Conservation (phyloP, 352 stramenopile species). For the Phytophthora sansomeana region DNA sequence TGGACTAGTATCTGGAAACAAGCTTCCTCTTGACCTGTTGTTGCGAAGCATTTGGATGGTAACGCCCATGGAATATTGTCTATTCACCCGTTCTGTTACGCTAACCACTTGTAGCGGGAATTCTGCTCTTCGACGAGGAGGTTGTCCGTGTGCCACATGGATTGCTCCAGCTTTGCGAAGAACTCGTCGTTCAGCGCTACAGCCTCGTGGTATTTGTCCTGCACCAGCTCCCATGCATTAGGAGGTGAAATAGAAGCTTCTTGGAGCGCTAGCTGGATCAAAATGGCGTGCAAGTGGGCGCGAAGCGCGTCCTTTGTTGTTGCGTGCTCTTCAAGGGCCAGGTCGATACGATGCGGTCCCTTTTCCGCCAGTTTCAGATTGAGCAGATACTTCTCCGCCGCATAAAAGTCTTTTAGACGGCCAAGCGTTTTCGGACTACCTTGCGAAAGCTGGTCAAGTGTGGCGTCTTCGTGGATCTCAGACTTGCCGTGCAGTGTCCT, state of each 20-base stretch:
- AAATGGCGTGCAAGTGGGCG: slow-evolving; percentile 63
- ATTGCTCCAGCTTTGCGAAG: slow-evolving; percentile 44
- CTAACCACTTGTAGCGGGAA: slow-evolving; percentile 67
- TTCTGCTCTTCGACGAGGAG: slow-evolving; percentile 69
- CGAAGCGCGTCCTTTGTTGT: slow-evolving; percentile 48
- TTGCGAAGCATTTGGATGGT: neutral
- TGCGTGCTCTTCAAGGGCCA: slow-evolving; percentile 59
- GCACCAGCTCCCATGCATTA: slow-evolving; percentile 33
- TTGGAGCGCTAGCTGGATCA: slow-evolving; percentile 59
- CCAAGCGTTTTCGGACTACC: slow-evolving; percentile 47
- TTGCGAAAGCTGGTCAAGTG: slow-evolving; percentile 51
- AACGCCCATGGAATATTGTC: slow-evolving; percentile 3
- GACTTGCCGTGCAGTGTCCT: slow-evolving; percentile 56
- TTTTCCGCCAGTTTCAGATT: slow-evolving; percentile 41
- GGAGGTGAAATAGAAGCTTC: slow-evolving; percentile 5
- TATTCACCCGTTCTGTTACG: slow-evolving; percentile 11
- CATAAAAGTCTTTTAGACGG: slow-evolving; percentile 55
- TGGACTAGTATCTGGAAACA: slow-evolving; percentile 17
- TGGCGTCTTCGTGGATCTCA: slow-evolving; percentile 56
- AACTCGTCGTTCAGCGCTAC: slow-evolving; percentile 44
- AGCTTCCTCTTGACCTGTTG: slow-evolving; percentile 17
- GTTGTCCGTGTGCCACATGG: slow-evolving; percentile 68
- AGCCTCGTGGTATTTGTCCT: slow-evolving; percentile 43
- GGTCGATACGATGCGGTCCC: slow-evolving; percentile 45
- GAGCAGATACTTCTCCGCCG: slow-evolving; percentile 61